Conservation (phyloP, 2,329 filamentous ascomycete genomes). For the Sphaerulina musiva region DNA sequence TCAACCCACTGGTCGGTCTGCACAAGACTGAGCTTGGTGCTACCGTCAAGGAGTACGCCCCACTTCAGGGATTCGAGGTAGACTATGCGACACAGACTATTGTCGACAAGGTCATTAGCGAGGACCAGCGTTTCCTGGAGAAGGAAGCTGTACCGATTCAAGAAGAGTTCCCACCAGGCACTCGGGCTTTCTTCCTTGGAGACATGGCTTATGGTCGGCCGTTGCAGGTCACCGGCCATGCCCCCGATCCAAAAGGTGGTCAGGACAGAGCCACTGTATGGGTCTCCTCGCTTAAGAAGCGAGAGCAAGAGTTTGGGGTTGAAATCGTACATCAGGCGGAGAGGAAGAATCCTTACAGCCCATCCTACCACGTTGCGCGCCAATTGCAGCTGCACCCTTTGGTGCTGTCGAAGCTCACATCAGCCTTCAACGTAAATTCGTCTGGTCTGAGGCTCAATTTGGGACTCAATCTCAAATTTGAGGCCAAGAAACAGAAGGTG, state of each 20-base stretch:
- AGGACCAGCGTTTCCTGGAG: slow-evolving; percentile 90
- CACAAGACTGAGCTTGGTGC: slow-evolving; percentile 85
- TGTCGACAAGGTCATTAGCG: slow-evolving; percentile 82
- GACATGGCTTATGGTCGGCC: slow-evolving; percentile 90
- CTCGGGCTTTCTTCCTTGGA: slow-evolving; percentile 85
- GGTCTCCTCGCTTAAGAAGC: slow-evolving; percentile 64
- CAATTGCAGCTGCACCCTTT: slow-evolving; percentile 76
- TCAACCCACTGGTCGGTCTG: slow-evolving; percentile 89
- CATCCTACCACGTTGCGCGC: slow-evolving; percentile 82
- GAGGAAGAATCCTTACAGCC: slow-evolving; percentile 66
- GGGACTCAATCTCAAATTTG: slow-evolving; percentile 93
- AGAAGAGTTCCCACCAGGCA: slow-evolving; percentile 80
- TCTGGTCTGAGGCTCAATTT: slow-evolving; percentile 81
- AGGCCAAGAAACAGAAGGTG: slow-evolving; percentile 90
- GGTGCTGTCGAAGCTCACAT: slow-evolving; percentile 90
- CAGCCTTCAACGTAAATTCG: slow-evolving; percentile 78
- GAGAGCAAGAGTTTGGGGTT: slow-evolving; percentile 75
- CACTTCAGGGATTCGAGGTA: slow-evolving; percentile 75
- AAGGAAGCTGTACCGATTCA: slow-evolving; percentile 78
- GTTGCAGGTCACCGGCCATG: slow-evolving; percentile 71
- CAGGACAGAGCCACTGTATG: slow-evolving; percentile 71
- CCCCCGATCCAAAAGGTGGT: slow-evolving; percentile 43
- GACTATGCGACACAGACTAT: slow-evolving; percentile 88
- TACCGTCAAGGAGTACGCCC: slow-evolving; percentile 84
- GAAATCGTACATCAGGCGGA: slow-evolving; percentile 66